phyloP scores from a whole-genome alignment of 106 monocot genomes.

The Allium sativum region DNA sequence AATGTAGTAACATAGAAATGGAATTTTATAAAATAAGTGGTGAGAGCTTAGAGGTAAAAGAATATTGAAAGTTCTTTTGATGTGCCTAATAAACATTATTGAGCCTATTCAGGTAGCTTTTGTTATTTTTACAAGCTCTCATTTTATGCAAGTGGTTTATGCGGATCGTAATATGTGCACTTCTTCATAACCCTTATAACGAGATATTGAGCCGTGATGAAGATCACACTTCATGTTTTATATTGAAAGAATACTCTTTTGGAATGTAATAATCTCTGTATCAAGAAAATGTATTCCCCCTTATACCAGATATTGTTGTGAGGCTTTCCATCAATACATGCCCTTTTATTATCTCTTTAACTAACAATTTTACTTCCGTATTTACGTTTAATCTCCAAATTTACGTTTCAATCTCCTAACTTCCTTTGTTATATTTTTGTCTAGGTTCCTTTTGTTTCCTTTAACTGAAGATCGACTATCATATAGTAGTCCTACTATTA shows the following conservation, averaged over 20 bases:
- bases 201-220: constrained; percentile 58
- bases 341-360: constrained; percentile 34
- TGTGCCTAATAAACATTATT: constrained; percentile 85
- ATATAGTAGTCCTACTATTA: constrained; percentile 86
- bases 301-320: constrained; percentile 75
- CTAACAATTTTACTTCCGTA: constrained; percentile 25
- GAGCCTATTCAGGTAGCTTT: constrained; percentile 78
- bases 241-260: constrained; percentile 81
- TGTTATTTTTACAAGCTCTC: constrained; percentile 79
- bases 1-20: constrained; percentile 60
- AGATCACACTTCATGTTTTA: constrained; percentile 88
- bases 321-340: constrained; percentile 15
- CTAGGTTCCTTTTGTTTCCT: constrained; percentile 87
- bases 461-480: constrained; percentile 92
- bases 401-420: constrained; percentile 80
- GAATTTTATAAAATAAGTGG: no score
- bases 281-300: constrained; percentile 80
- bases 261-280: constrained; percentile 74
- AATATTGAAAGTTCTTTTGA: no score
- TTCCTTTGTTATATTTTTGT: constrained; percentile 87
- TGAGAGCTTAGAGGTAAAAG: no score
- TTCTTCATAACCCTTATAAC: constrained; percentile 92
- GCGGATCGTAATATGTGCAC: no score
- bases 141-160: constrained; percentile 44
- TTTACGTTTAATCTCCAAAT: no score